These are phyloP conservation scores for Linnemannia schmuckeri DNA, from an alignment of 192 early-diverging fungal genomes.

Conservation along the genomic window DNA sequence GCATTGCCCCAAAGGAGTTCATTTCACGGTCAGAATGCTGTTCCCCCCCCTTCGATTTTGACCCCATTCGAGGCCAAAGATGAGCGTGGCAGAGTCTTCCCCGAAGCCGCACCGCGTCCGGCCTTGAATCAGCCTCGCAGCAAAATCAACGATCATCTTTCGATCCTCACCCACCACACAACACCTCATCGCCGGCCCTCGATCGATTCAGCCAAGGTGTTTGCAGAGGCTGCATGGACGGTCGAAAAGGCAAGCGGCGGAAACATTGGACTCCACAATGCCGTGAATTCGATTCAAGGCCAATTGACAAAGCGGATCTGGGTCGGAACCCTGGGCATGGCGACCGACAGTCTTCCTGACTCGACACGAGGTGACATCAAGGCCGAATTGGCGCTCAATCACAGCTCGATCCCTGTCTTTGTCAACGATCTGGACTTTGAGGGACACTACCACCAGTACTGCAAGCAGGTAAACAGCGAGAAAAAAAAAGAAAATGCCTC, in stretches of 20 bases:
- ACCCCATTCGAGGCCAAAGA: constrained; percentile 30
- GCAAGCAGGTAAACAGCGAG: constrained; percentile 83
- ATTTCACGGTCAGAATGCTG: constrained; percentile 54
- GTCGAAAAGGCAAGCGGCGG: constrained; percentile 84
- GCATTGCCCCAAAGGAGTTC: constrained; percentile 41
- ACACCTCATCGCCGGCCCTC: constrained; percentile 33
- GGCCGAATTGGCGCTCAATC: constrained; percentile 69
- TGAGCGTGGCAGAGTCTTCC: constrained; percentile 51
- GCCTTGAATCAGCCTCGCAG: constrained; percentile 54
- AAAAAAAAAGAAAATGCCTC: neutral
- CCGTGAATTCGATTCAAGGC: constrained; percentile 77
- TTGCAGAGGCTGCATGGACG: constrained; percentile 65
- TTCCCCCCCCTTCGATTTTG: constrained; percentile 30
- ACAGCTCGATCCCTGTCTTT: constrained; percentile 85
- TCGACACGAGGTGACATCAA: constrained; percentile 70
- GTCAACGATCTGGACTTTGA: constrained; percentile 85
- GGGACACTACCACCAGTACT: constrained; percentile 94
- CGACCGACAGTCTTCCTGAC: constrained; percentile 77
- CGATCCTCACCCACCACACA: constrained; percentile 17
- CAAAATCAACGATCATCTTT: constrained; percentile 29
- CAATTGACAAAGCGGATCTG: constrained; percentile 73
- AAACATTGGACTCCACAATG: constrained; percentile 97
- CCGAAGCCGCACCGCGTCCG: constrained; percentile 30
- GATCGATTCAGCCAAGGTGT: constrained; percentile 51
- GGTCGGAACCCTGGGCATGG: constrained; percentile 84